Base-by-base conservation (phyloP, 2,329 filamentous ascomycete genomes). In the Penicillium psychrosexuale region DNA sequence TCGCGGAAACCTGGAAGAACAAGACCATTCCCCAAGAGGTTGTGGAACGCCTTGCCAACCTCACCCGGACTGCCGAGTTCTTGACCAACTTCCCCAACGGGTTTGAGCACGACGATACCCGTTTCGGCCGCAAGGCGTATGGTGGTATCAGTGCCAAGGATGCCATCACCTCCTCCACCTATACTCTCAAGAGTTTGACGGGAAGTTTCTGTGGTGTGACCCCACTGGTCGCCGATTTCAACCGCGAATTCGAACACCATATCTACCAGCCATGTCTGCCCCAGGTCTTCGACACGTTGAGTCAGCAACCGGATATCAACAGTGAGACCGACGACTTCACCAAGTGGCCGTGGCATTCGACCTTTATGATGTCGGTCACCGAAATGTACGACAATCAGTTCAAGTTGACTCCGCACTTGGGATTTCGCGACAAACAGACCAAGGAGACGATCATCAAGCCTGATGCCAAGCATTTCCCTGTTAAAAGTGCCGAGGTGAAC, bases 251-350 rank as follows among this genome's bases (percentile, higher is more conserved):
- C 47, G 59, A 68, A 4, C 67, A 77, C 24, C 71, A 77, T 47
- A 64, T 78, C 22, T 78, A 78, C 55, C 75, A 78, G 39, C 77
- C 77, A 0, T 79, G 77, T 42, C 53, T 80, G 46, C 72, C 77
- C 0, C 77, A 72, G 9, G 60, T 72, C 6, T 59, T 70, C 28
- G 56, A 64, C 9, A 63, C 62, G 3, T 47, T 71, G 7, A 66
- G 59, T 46, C 55, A 62, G 11, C 66, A 66, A 47, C 45, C 51
- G 1, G 65, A 66, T 39, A 61, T 59, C 33, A 64, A 53, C 8
- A 62, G 57, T 12, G 45, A 62, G 33, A 61, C 65, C 0, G 56
- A 66, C 5, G 61, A 70, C 36, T 69, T 66, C 37, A 65, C 59
- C 19, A 58, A 61, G n/a, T 70, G 68, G 66, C 69, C 68, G 12